Conservation (phyloP, 2,329 filamentous ascomycete species). For the Chalara sp. region DNA sequence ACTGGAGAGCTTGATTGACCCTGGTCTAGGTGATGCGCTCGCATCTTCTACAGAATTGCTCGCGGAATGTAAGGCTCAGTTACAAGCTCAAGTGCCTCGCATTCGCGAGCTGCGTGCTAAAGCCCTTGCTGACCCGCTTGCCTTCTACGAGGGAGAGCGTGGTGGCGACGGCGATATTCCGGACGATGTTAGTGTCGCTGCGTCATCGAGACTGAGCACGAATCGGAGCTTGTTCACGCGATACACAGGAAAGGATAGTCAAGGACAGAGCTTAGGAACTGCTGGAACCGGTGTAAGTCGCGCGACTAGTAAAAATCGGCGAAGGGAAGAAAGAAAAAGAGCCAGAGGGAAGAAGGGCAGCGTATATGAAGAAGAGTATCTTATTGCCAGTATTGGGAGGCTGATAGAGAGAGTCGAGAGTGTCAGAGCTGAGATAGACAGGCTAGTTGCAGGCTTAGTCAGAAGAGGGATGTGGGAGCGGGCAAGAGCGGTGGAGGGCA, state of each 20-base stretch:
- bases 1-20: conserved; percentile 62
- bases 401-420: conserved; percentile 77
- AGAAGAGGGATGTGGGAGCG: conserved; percentile 82
- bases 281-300: conserved; percentile 67
- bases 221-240: conserved; percentile 86
- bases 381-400: conserved; percentile 79
- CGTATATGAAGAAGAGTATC: conserved; percentile 96
- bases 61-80: conserved; percentile 83
- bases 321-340: conserved; percentile 89
- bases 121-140: conserved; percentile 77
- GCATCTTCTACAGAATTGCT: conserved; percentile 82
- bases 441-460: conserved; percentile 70
- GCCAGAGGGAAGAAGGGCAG: conserved; percentile 93
- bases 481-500: conserved; percentile 67
- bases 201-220: conserved; percentile 72
- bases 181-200: conserved; percentile 87
- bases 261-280: conserved; percentile 51
- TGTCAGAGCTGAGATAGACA: conserved; percentile 63
- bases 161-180: conserved; percentile 63
- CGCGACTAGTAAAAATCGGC: conserved; percentile 80
- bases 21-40: conserved; percentile 72
- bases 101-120: conserved; percentile 75
- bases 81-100: conserved; percentile 78
- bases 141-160: conserved; percentile 78
- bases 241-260: conserved; percentile 63